These are phyloP conservation scores for Zymoseptoria crescenta DNA, from an alignment of 2,329 filamentous ascomycete genomes.

Conservation along the genomic window DNA sequence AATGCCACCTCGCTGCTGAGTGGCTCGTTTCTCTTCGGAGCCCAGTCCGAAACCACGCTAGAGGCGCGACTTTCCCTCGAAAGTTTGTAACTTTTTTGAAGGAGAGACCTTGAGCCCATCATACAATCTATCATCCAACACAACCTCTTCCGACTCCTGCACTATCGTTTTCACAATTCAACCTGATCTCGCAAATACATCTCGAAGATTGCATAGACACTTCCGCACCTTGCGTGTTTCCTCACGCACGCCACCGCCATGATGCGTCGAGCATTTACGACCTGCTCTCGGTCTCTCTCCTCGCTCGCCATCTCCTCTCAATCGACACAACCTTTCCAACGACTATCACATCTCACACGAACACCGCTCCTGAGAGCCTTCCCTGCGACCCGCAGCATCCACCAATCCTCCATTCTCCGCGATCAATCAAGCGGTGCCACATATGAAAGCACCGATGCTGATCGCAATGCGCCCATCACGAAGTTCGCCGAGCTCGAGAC, in stretches of 20 bases:
- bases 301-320: slow-evolving; percentile 8
- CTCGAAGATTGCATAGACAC: not conserved
- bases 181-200: not conserved
- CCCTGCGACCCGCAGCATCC: slow-evolving; percentile 24
- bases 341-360: slow-evolving; percentile 23
- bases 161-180: not conserved
- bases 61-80: not conserved
- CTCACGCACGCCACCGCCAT: not conserved
- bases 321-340: slow-evolving; percentile 10
- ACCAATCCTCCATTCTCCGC: slow-evolving; percentile 33
- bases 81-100: not conserved
- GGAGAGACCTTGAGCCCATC: not conserved
- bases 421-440: slow-evolving; percentile 26
- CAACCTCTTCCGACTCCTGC: not conserved
- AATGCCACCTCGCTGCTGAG: not conserved
- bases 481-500: slow-evolving; percentile 38
- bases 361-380: slow-evolving; percentile 30
- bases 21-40: not conserved
- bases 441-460: slow-evolving; percentile 10
- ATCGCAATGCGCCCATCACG: slow-evolving; percentile 27
- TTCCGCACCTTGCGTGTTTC: not conserved
- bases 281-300: slow-evolving; percentile 24
- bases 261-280: slow-evolving; percentile 27
- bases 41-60: not conserved
- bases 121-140: not conserved